A percentile compares a stretch with the other conserved stretches of the same genome.
Evolutionary conservation across 768 basidiomycete species (phyloP).

Genomic region (Butyriboletus loyo): DNA sequence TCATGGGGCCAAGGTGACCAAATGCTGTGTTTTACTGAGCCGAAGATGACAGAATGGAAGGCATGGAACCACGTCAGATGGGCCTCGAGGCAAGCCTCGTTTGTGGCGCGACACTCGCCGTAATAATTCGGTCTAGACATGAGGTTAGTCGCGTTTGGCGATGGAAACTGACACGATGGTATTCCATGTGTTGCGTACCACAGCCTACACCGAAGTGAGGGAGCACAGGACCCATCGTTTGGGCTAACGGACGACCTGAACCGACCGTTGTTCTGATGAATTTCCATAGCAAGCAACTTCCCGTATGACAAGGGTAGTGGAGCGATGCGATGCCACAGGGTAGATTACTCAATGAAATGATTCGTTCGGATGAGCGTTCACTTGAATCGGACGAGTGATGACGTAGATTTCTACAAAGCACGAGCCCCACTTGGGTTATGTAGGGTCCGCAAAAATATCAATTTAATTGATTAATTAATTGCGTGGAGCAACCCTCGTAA

Average conservation of each 20-base stretch:
- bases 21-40: slow-evolving; percentile 10
- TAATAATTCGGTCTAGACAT: slow-evolving; percentile 6
- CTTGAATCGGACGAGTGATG: no score
- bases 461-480: no score
- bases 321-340: no score
- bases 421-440: no score
- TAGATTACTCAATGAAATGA: not conserved
- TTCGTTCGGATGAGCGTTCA: no score
- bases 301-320: slow-evolving; percentile 1
- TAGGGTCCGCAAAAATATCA: no score
- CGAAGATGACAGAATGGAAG: slow-evolving; percentile 13
- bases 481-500: no score
- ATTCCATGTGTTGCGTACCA: not conserved
- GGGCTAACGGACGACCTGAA: not conserved
- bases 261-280: not conserved
- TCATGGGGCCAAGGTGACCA: not conserved
- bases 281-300: not conserved
- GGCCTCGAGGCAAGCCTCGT: slow-evolving; percentile 32
- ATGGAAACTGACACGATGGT: slow-evolving; percentile 6
- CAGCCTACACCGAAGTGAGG: not conserved
- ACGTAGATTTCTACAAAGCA: no score
- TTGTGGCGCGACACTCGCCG: slow-evolving; percentile 10
- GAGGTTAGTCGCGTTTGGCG: slow-evolving; percentile 12
- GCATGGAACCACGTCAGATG: slow-evolving; percentile 19
- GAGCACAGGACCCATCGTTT: not conserved